Base-by-base conservation (phyloP, 371 early-diverging fungal species). In the Mortierella sp. region DNA sequence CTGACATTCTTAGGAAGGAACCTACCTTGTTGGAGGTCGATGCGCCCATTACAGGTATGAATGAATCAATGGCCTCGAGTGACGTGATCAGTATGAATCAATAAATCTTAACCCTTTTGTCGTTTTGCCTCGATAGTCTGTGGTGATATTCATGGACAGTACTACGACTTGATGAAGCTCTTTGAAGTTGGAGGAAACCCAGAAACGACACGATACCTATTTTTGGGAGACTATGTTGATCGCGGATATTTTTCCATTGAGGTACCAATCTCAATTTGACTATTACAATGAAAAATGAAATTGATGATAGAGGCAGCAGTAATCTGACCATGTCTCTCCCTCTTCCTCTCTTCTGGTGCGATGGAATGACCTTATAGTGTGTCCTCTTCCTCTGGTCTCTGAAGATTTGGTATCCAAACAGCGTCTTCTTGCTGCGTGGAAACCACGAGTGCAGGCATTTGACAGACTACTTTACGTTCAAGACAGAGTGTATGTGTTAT, bases 81-180 rank as follows among this genome's bases (percentile, higher is more conserved):
- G n/a, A n/a, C 14, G 47, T 47, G 18, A 16, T 47, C 18, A 47
- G 18, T 18, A 51, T 18, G 18, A 6, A n/a, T n/a, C 51, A 51
- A 18, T 43, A 43, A 43, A 43, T 16, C 43, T 11, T 43, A 43
- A 43, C 43, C 16, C 43, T 43, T 16, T 55, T 60, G 14, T 61
- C 18, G 8, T 11, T 54, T 1, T 35, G 18, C 5, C n/a, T 55
- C 30, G 43, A 76, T 84, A 92, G 96, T 98, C 16, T 97, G 98
- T 83, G 99, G 99, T 47, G 99, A 99, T 87, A 95, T 99, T 40
- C 99, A 99, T 84, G 99, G 99, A 11, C 99, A 99, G 86, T 99
- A 94, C 86, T 97, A 92, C 79, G 99, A 99, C 87, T 88, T 99
- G 78, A 94, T 99, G 94, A 98, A 97, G 83, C 89, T 99, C 26